Evolutionary conservation across 768 basidiomycete genomes (phyloP), one percentile per base, ranked within the genome.

Genomic region (Pulveroboletus sp.): DNA sequence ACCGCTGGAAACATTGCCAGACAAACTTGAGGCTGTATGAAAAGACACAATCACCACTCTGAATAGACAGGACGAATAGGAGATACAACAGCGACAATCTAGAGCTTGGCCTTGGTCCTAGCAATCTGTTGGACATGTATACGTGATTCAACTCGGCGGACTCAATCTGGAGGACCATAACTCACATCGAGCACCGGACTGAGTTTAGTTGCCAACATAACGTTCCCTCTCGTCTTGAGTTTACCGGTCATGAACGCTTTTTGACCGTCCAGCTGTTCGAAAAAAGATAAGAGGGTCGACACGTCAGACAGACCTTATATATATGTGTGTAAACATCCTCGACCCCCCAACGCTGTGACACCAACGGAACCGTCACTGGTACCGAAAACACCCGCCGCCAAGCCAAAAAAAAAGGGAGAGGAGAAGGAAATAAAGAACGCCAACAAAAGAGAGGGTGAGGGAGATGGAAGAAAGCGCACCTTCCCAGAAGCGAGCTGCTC

Each of bases 221-320:
- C 83, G 71, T 93, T 93, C 48, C 91, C 92, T 66, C 80, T 86
- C 14, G 89, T 86, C 80, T 94, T 95, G 43, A 96, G 80, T 64
- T 89, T 89, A 27, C 93, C 93, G 7, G 88, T 89, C 89, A 97
- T 91, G 74, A 93, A 96, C 18, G 93, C 93, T 65, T 93, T 93
- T 71, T 96, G 93, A 17, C 90, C 93, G 59, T 89, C 91, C 39
- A 87, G 73, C 86, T 91, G 54, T 31, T 27, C 8, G 27, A 43
- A 40, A 15, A 35, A 31, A 31, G 17, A 31, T 3, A 31, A 21
- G 3, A 14, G 7, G 12, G 3, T 6, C 8, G 17, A 10, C 21
- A 4, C 8, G 39, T 39, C 24, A 39, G 43, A 36, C 30, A 4
- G 21, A 39, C 2, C 30, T 31, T 21, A 21, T 21, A 21, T 21